Evolutionary conservation across 139 green algal genomes (phyloP), one percentile per base, ranked within the genome.

Genomic region (Coccomyxa sp.): DNA sequence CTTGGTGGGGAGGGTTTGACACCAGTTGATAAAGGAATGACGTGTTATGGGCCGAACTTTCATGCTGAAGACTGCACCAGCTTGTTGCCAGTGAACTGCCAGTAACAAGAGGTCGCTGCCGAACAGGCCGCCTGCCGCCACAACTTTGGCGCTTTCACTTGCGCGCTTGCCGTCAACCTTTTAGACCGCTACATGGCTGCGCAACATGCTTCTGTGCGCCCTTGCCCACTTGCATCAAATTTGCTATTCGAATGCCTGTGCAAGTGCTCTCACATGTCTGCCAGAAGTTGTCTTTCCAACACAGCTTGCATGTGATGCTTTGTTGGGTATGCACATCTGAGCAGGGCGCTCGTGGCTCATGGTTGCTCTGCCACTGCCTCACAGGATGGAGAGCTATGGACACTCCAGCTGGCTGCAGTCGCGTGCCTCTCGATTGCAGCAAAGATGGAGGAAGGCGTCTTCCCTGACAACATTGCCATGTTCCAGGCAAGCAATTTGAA

Each of bases 391-490:
- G 74, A 74, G 27, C 28, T 30, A 3, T 78, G 81, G 32, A 27
- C 60, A 17, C 58, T 80, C 25, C 30, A 66, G 28, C 58, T 84
- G 81, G 74, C 57, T 25, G 71, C 71, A 13, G 32, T 74, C 28
- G 76, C 81, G n/a, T 81, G 81, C 74, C 81, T 84, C 12, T 81
- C 81, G 13, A 18, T 84, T 76, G 81, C 81, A 27, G 74, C 81
- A 27, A 84, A 84, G 74, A 63, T 77, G 51, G 81, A 84, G 74
- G 74, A 80, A 23, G 74, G 59, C 4, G 58, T 17, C 16, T 17
- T 84, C 71, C 74, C 57, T 0, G n/a, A 13, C 25, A 25, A 28
- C 81, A 68, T 80, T 13, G 51, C n/a, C 38, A n/a, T 27, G 15
- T 31, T 84, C n/a, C 81, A 84, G 81, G 81, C 80, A 57, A 59